Evolutionary conservation across 495 filamentous ascomycete species (phyloP).

Genomic region (Aspergillus steynii): DNA sequence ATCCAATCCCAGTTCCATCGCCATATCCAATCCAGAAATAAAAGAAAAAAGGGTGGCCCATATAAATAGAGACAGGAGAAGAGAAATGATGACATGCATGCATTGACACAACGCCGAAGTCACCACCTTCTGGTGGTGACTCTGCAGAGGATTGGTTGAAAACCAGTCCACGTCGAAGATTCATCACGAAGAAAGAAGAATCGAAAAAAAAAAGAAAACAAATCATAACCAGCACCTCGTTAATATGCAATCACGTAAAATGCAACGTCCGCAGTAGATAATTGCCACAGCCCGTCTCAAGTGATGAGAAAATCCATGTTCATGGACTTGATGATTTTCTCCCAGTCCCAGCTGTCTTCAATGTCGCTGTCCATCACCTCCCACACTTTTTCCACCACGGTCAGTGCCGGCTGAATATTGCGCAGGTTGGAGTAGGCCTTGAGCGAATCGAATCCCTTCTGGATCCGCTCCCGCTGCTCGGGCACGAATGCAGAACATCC

Average conservation of each 20-base stretch:
- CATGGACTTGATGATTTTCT: conserved; percentile 72
- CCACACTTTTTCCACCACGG: conserved; percentile 82
- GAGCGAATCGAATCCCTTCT: conserved; percentile 65
- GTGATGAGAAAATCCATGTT: conserved; percentile 82
- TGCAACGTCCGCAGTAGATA: conserved; percentile 12
- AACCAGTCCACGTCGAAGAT: background rate
- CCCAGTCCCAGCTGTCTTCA: conserved; percentile 88
- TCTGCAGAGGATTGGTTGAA: background rate
- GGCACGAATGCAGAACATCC: conserved; percentile 79
- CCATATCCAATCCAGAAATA: background rate
- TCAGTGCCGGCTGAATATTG: conserved; percentile 74
- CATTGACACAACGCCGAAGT: conserved; percentile 1
- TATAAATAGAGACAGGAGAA: conserved; percentile 1
- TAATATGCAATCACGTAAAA: conserved; percentile 14
- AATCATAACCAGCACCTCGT: conserved; percentile 13
- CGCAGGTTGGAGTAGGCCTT: conserved; percentile 76
- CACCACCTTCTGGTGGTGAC: background rate
- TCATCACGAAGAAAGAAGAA: background rate
- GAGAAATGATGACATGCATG: background rate
- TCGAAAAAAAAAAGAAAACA: background rate
- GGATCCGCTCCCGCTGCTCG: conserved; percentile 67
- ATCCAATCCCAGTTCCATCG: background rate
- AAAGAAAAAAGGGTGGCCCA: background rate
- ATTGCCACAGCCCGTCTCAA: conserved; percentile 30
- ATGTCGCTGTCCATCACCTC: conserved; percentile 73